Percentiles rank a stretch among this genome's conserved stretches.
phyloP scores from a whole-genome alignment of 1,284 basidiomycete species.

The Irpex sp. region DNA sequence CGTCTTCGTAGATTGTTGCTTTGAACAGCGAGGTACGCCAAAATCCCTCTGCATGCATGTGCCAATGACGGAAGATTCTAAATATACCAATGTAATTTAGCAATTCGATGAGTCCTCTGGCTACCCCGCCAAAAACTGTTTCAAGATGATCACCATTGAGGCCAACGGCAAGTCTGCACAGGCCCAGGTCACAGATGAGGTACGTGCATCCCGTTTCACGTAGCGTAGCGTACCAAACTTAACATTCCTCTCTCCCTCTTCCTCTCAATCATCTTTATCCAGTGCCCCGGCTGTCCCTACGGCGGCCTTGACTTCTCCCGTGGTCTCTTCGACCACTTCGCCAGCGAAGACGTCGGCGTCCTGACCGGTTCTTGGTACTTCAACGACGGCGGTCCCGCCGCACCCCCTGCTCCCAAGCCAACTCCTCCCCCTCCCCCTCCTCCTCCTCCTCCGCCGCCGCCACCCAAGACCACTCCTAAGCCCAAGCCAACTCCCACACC shows the following conservation, averaged over 20 bases:
- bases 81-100: conserved; percentile 20
- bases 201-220: conserved; percentile 25
- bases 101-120: conserved; percentile 44
- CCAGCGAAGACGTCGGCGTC: conserved; percentile 43
- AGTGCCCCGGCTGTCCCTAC: conserved; percentile 72
- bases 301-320: conserved; percentile 78
- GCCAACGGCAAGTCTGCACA: conserved; percentile 58
- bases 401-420: conserved; percentile 15
- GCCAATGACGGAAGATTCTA: not conserved
- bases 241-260: conserved; percentile 1
- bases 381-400: conserved; percentile 15
- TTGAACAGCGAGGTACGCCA: conserved; percentile 35
- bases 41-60: not conserved
- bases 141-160: conserved; percentile 59
- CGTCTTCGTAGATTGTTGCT: conserved; percentile 35
- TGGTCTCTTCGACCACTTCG: conserved; percentile 69
- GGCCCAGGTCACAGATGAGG: conserved; percentile 69
- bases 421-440: conserved; percentile 16
- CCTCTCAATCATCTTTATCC: not conserved
- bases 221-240: too few relatives aligned
- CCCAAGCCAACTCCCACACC: not conserved
- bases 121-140: conserved; percentile 64
- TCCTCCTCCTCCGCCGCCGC: not conserved
- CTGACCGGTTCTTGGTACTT: conserved; percentile 59
- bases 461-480: not conserved